Evolutionary conservation across 129 eudicot species (phyloP).

Genomic region (Calendula officinalis): DNA sequence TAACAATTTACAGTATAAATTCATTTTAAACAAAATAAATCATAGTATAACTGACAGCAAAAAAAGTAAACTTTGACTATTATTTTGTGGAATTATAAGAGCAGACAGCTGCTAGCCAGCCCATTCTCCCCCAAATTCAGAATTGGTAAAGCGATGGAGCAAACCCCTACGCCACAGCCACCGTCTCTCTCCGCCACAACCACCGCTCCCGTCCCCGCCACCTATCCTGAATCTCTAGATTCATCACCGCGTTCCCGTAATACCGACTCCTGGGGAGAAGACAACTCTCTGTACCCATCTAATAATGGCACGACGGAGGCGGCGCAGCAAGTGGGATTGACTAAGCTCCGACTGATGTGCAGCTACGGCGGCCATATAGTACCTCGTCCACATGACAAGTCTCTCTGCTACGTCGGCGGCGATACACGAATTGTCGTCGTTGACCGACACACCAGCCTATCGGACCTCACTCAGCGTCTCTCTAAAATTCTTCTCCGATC

Average conservation of each 20-base stretch:
- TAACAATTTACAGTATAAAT: too few relatives aligned
- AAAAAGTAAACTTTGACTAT: conserved; percentile 20
- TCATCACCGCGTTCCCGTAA: conserved; percentile 46
- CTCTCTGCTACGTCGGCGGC: conserved; percentile 47
- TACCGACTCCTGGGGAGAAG: conserved; percentile 66
- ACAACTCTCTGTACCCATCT: conserved; percentile 28
- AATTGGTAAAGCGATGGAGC: conserved; percentile 42
- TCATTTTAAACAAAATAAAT: too few relatives aligned
- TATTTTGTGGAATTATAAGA: conserved; percentile 31
- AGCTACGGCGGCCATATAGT: conserved; percentile 57
- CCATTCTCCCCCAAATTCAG: conserved; percentile 28
- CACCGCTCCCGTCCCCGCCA: conserved; percentile 7
- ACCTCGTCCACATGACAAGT: conserved; percentile 51
- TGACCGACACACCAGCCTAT: conserved; percentile 36
- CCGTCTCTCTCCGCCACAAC: conserved; percentile 18
- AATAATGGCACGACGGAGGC: conserved; percentile 25
- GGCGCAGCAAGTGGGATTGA: conserved; percentile 24
- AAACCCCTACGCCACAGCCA: conserved; percentile 40
- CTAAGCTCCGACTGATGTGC: conserved; percentile 48
- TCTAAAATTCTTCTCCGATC: conserved; percentile 36
- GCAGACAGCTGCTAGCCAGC: conserved; percentile 26
- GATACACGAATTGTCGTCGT: conserved; percentile 54
- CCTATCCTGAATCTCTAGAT: conserved; percentile 45
- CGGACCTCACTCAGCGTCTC: conserved; percentile 33
- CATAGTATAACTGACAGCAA: conserved; percentile 7